phyloP scores from a whole-genome alignment of 2,329 filamentous ascomycete species.

The Coniochaeta sp. region DNA sequence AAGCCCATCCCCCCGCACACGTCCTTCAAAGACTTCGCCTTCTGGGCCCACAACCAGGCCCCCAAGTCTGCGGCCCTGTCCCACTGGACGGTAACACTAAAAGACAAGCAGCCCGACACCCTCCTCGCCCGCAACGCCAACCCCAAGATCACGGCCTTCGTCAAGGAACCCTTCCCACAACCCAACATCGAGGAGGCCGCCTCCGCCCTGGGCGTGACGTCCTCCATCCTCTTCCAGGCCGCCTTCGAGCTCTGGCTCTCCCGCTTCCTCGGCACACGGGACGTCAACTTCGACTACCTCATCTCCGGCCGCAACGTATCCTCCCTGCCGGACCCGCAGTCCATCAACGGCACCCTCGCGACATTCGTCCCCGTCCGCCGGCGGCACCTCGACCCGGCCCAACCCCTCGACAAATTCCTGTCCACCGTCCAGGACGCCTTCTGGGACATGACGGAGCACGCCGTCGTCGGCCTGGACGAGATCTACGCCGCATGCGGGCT shows the following conservation, averaged over 20 bases:
- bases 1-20: constrained; percentile 7
- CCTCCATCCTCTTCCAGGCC: constrained; percentile 27
- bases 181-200: not conserved
- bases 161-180: constrained; percentile 8
- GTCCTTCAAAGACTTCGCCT: constrained; percentile 19
- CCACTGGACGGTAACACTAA: constrained; percentile 12
- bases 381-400: not conserved
- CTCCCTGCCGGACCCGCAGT: constrained; percentile 24
- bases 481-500: constrained; percentile 3
- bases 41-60: constrained; percentile 13
- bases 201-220: constrained; percentile 20
- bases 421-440: constrained; percentile 5
- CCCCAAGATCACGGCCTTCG: constrained; percentile 1
- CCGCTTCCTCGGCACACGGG: constrained; percentile 11
- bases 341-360: constrained; percentile 27
- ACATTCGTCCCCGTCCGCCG: constrained; percentile 29
- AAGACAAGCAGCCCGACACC: constrained; percentile 2
- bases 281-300: constrained; percentile 27
- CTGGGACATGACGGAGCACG: constrained; percentile 9
- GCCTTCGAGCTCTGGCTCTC: constrained; percentile 22
- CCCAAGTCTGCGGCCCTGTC: constrained; percentile 11
- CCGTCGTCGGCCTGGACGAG: constrained; percentile 5
- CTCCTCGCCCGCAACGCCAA: constrained; percentile 1
- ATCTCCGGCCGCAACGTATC: constrained; percentile 29
- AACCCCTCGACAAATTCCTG: not conserved